A percentile compares a stretch with the other conserved stretches of the same genome.
Evolutionary conservation across 2,329 filamentous ascomycete species (phyloP).

Genomic region (Xylariaceae sp.): DNA sequence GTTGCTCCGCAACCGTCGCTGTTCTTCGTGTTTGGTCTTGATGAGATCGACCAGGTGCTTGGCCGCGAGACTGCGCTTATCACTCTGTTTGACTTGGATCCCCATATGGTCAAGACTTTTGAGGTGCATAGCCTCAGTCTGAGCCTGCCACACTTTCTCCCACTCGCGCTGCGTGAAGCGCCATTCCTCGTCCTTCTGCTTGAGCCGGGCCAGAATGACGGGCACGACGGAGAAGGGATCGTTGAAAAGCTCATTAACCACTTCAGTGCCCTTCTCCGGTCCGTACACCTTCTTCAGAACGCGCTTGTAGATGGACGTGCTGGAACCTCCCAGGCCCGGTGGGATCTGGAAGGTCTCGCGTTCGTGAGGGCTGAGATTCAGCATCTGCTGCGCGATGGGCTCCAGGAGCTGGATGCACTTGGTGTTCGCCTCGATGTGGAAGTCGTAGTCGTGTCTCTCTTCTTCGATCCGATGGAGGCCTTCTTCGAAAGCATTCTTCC

Average conservation of each 20-base stretch:
- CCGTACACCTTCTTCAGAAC: constrained; percentile 98
- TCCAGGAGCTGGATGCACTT: constrained; percentile 95
- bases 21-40: constrained; percentile 88
- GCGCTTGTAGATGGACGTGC: constrained; percentile 92
- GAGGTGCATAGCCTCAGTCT: constrained; percentile 91
- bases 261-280: constrained; percentile 71
- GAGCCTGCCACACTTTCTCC: constrained; percentile 97
- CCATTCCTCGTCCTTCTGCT: constrained; percentile 97
- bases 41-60: constrained; percentile 89
- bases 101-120: constrained; percentile 97
- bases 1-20: constrained; percentile 64
- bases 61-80: constrained; percentile 85
- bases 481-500: constrained; percentile 94
- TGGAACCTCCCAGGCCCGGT: constrained; percentile 80
- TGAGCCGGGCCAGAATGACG: constrained; percentile 79
- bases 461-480: constrained; percentile 94
- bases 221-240: constrained; percentile 84
- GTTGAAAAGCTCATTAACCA: constrained; percentile 80
- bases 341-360: constrained; percentile 73
- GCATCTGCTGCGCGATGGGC: constrained; percentile 85
- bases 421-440: constrained; percentile 91
- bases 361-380: constrained; percentile 70
- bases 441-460: constrained; percentile 97
- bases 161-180: constrained; percentile 94
- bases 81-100: constrained; percentile 77